A percentile compares a stretch with the other conserved stretches of the same genome.
These are phyloP conservation scores for Pyrus hybrid DNA, from an alignment of 331 rosid species.

Conservation along the genomic window DNA sequence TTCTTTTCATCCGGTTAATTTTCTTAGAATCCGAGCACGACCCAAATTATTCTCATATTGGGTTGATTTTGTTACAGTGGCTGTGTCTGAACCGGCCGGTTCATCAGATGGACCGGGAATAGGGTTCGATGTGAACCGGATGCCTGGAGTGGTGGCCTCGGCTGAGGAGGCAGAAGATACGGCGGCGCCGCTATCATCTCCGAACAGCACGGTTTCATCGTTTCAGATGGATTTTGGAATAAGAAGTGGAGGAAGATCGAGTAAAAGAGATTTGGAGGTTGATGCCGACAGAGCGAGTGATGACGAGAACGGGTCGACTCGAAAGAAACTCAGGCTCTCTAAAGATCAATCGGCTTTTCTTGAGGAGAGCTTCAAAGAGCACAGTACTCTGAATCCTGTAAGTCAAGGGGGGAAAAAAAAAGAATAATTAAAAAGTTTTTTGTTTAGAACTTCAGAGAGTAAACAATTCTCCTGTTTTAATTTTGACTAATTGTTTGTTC, in stretches of 20 bases:
- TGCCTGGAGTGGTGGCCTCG: conserved; percentile 12
- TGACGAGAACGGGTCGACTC: conserved; percentile 66
- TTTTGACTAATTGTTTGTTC: background rate
- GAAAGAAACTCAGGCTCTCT: conserved; percentile 87
- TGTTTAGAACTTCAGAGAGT: background rate
- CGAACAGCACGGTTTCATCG: conserved; percentile 59
- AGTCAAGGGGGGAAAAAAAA: background rate
- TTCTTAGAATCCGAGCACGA: background rate
- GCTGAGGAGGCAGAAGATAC: conserved; percentile 45
- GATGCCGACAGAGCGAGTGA: conserved; percentile 63
- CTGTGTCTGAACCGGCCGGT: conserved; percentile 34
- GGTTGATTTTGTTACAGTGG: conserved; percentile 15
- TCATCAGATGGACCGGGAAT: conserved; percentile 27
- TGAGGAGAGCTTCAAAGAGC: conserved; percentile 90
- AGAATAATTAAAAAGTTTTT: background rate
- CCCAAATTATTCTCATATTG: background rate
- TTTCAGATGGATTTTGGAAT: conserved; percentile 63
- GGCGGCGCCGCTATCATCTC: conserved; percentile 56
- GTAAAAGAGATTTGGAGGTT: conserved; percentile 37
- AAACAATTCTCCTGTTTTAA: background rate
- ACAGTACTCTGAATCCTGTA: conserved; percentile 89
- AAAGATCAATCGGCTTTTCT: conserved; percentile 89
- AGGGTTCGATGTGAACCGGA: conserved; percentile 51
- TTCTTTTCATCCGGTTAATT: background rate
- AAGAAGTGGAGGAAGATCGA: conserved; percentile 12